Evolutionary conservation across 345 rosid species (phyloP).

Genomic region (Acer negundo): DNA sequence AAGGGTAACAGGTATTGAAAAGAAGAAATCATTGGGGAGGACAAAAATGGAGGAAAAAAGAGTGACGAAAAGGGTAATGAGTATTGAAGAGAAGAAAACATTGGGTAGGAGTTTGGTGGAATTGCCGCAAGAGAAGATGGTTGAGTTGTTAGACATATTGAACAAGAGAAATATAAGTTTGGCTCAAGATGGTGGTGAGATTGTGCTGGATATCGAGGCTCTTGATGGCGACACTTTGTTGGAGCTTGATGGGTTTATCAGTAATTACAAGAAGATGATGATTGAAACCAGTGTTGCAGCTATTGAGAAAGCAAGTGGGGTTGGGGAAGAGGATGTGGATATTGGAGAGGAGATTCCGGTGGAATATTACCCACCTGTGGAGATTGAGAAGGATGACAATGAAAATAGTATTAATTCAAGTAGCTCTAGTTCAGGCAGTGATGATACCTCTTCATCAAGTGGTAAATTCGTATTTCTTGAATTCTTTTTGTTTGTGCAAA

Average conservation of each 20-base stretch:
- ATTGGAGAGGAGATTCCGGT: conserved; percentile 48
- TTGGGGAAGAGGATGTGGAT: conserved; percentile 54
- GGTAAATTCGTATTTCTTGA: conserved; percentile 24
- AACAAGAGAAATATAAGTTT: conserved; percentile 38
- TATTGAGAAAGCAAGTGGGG: conserved; percentile 19
- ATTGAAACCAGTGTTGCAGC: background rate
- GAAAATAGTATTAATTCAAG: conserved; percentile 9
- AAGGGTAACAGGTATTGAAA: conserved; percentile 21
- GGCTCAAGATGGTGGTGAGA: conserved; percentile 37
- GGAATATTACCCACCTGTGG: conserved; percentile 43
- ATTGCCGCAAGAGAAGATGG: conserved; percentile 45
- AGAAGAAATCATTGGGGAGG: no score
- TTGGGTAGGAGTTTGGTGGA: conserved; percentile 38
- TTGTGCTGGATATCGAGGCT: conserved; percentile 45
- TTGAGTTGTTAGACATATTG: conserved; percentile 34
- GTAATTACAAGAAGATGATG: conserved; percentile 27
- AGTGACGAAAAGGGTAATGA: conserved; percentile 44
- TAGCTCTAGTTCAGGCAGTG: conserved; percentile 34
- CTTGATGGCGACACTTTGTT: conserved; percentile 41
- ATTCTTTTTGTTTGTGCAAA: background rate
- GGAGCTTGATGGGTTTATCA: conserved; percentile 48
- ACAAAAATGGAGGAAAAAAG: no score
- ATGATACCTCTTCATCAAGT: conserved; percentile 41
- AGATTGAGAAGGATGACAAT: conserved; percentile 45
- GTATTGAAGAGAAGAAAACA: conserved; percentile 40